Evolutionary conservation across 495 filamentous ascomycete genomes (phyloP).

Genomic region (Penicillium crystallinum): DNA sequence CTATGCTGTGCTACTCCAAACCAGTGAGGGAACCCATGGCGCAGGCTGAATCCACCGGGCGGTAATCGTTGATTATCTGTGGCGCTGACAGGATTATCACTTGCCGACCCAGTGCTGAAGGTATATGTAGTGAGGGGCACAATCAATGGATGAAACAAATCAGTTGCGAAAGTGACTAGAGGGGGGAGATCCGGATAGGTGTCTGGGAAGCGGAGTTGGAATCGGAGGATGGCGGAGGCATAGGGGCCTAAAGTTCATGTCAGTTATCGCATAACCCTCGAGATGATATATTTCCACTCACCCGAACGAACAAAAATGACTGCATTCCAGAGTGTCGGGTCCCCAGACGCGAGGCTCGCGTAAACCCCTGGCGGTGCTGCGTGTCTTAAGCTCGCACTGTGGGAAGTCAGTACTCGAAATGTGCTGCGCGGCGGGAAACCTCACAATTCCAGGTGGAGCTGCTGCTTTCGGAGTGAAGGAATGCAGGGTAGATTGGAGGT

Average conservation of each 20-base stretch:
- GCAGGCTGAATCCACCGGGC: slow-evolving; percentile 80
- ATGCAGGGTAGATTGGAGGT: slow-evolving; percentile 38
- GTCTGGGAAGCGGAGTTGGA: slow-evolving; percentile 81
- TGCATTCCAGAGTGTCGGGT: slow-evolving; percentile 79
- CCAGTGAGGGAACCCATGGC: slow-evolving; percentile 88
- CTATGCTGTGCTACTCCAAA: slow-evolving; percentile 52
- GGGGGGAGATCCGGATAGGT: slow-evolving; percentile 76
- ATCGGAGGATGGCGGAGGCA: slow-evolving; percentile 78
- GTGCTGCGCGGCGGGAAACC: slow-evolving; percentile 13
- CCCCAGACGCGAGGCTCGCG: slow-evolving; percentile 73
- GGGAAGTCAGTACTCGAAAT: not conserved
- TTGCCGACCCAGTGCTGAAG: slow-evolving; percentile 69
- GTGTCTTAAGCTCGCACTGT: slow-evolving; percentile 74
- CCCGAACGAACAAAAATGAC: slow-evolving; percentile 87
- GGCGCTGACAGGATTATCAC: slow-evolving; percentile 67
- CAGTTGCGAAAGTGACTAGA: slow-evolving; percentile 77
- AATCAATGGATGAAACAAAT: slow-evolving; percentile 92
- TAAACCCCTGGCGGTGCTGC: slow-evolving; percentile 80
- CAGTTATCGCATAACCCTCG: not conserved
- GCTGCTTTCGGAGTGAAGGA: slow-evolving; percentile 53
- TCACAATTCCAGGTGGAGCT: slow-evolving; percentile 75
- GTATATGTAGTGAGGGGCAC: slow-evolving; percentile 86
- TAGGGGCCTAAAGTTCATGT: slow-evolving; percentile 63
- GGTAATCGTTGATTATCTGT: slow-evolving; percentile 75
- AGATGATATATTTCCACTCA: slow-evolving; percentile 25